Evolutionary conservation across 129 eudicot species (phyloP).

Genomic region (Smallanthus sonchifolius): DNA sequence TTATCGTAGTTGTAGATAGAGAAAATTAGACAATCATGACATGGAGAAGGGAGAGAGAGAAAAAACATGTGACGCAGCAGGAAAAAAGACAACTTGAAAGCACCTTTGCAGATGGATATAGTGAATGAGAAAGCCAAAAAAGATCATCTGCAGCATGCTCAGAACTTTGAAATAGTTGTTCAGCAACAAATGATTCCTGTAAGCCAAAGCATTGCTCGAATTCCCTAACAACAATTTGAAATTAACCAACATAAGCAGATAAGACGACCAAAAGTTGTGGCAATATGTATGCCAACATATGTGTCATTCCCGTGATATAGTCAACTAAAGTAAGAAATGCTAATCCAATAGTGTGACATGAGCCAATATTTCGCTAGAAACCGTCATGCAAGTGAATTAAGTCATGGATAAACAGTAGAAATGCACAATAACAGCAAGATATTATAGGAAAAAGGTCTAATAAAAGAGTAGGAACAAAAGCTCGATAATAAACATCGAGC

Average conservation of each 20-base stretch:
- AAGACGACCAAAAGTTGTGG: neutral
- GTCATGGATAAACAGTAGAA: conserved; percentile 5
- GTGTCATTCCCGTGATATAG: neutral
- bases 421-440: conserved; percentile 5
- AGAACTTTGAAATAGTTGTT: conserved; percentile 76
- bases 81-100: neutral
- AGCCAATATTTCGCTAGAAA: conserved; percentile 1
- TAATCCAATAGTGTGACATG: neutral
- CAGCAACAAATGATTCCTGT: conserved; percentile 71
- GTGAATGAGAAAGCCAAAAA: conserved; percentile 69
- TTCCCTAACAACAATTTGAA: conserved; percentile 44
- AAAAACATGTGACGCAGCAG: neutral
- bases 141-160: conserved; percentile 80
- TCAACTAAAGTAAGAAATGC: neutral
- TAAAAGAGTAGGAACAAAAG: conserved; percentile 3
- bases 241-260: conserved; percentile 9
- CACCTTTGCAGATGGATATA: conserved; percentile 75
- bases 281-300: conserved; percentile 2
- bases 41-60: neutral
- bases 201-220: conserved; percentile 50
- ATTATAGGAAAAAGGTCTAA: neutral
- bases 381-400: neutral
- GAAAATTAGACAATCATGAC: neutral
- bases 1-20: neutral
- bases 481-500: conserved; percentile 5